phyloP scores from a whole-genome alignment of 352 stramenopile species.

The Pythium volutum region DNA sequence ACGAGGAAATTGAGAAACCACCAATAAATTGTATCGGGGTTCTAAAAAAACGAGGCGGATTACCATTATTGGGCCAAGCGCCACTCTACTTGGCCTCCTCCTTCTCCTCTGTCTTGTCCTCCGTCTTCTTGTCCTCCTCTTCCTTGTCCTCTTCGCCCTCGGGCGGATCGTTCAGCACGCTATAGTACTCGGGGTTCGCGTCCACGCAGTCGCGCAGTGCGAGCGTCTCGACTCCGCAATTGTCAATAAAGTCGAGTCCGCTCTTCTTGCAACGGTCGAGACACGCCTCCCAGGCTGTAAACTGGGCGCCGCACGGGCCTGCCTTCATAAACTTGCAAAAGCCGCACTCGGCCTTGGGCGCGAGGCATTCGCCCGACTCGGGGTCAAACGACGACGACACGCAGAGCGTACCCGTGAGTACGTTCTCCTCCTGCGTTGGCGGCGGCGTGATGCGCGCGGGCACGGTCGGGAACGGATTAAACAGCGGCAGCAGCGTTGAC shows the following conservation, averaged over 20 bases:
- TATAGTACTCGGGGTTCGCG: conserved; percentile 87
- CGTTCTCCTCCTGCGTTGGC: conserved; percentile 17
- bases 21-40: no score
- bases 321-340: conserved; percentile 92
- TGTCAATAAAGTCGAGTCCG: conserved; percentile 75
- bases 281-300: conserved; percentile 82
- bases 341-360: conserved; percentile 76
- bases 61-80: no score
- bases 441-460: conserved; percentile 36
- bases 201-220: conserved; percentile 83
- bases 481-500: conserved; percentile 70
- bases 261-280: conserved; percentile 71
- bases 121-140: conserved; percentile 1
- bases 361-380: conserved; percentile 41
- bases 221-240: conserved; percentile 74
- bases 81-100: conserved; percentile 9
- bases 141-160: conserved; percentile 33
- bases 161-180: conserved; percentile 64
- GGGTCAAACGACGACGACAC: conserved; percentile 64
- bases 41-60: no score
- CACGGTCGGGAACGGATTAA: conserved; percentile 72
- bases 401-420: conserved; percentile 63
- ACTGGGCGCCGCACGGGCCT: conserved; percentile 74
- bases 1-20: no score
- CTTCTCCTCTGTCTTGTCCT: neutral